Evolutionary conservation across 441 rosid species (phyloP), one percentile per base, ranked within the genome.

Genomic region (Pelargonium citronellum): DNA sequence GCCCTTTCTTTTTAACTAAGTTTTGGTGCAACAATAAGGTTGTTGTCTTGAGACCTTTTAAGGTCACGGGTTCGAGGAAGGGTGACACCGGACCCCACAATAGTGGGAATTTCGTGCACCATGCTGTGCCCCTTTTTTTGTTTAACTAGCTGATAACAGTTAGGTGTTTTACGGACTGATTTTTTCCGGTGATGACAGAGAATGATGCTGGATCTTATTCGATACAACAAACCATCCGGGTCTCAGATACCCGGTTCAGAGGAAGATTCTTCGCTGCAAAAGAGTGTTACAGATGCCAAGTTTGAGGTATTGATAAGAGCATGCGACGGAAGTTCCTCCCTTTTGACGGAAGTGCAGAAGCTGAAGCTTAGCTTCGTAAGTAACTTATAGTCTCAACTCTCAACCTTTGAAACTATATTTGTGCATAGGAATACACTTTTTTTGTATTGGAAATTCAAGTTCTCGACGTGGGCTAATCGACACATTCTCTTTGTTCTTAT

Each of bases 181-280:
- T 63, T 22, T 71, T 77, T 65, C 47, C 44, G 49, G 68, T 76
- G 19, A 41, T 39, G 61, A 5, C 86, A 91, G 96, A 86, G 83
- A 77, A 83, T 91, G 84, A 83, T 89, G 88, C 3, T 89, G 82
- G 86, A 85, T 69, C 83, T 93, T 4, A 43, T 93, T 67, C 69
- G 41, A 49, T 84, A 86, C 74, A 70, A 43, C 61, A 81, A 82
- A 41, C 64, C 72, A 30, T 34, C 69, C 4, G 60, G 67, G 66
- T 62, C 75, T 20, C 47, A 3, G 27, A 71, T 51, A 79, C 75
- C 70, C 27, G 83, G 67, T 71, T 71, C 66, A 64, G 68, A 37
- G 43, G 79, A 75, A 74, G 78, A 70, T 43, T 19, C 39, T 34
- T n/a, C 55, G 3, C 60, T 19, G 70, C 51, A 67, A 51, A 75